phyloP scores from a whole-genome alignment of 148 eudicot genomes.

The Dysphania ambrosioides region DNA sequence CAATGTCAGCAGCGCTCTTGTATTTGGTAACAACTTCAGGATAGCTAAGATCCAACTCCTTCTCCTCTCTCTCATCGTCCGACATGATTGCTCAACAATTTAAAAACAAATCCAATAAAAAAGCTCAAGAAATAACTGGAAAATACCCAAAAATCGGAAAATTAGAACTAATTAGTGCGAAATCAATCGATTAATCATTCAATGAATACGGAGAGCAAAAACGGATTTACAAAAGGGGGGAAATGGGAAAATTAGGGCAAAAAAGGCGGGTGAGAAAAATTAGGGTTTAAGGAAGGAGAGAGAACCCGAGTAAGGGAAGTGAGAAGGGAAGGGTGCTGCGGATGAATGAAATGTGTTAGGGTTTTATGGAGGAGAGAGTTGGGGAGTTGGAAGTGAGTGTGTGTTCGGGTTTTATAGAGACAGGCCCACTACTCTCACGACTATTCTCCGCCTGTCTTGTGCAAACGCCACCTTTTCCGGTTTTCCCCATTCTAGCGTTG shows the following conservation, averaged over 20 bases:
- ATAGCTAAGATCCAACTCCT: slow-evolving; percentile 79
- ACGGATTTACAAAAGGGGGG: not conserved
- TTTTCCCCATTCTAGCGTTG: not conserved
- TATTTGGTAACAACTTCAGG: slow-evolving; percentile 96
- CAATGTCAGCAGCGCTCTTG: slow-evolving; percentile 86
- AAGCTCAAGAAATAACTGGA: slow-evolving; percentile 2
- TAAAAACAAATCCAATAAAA: not conserved
- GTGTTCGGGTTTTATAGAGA: slow-evolving; percentile 5
- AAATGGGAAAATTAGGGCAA: not conserved
- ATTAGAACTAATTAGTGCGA: not conserved
- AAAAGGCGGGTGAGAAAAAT: not conserved
- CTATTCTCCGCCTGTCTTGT: not conserved
- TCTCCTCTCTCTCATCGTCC: slow-evolving; percentile 93
- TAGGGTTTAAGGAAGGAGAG: slow-evolving; percentile 24
- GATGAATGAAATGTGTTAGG: slow-evolving; percentile 2
- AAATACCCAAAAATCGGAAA: not conserved
- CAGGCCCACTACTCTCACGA: not conserved
- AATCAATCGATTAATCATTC: not conserved
- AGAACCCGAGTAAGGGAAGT: not conserved
- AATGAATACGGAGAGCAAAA: not conserved
- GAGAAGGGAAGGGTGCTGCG: not conserved
- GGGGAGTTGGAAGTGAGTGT: not conserved
- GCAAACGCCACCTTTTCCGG: slow-evolving; percentile 1
- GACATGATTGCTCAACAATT: slow-evolving; percentile 39
- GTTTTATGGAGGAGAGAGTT: not conserved